Percentiles rank a stretch among this genome's conserved stretches.
These are phyloP conservation scores for Saturnispora halmiae DNA, from an alignment of 805 yeast genomes.

Conservation along the genomic window DNA sequence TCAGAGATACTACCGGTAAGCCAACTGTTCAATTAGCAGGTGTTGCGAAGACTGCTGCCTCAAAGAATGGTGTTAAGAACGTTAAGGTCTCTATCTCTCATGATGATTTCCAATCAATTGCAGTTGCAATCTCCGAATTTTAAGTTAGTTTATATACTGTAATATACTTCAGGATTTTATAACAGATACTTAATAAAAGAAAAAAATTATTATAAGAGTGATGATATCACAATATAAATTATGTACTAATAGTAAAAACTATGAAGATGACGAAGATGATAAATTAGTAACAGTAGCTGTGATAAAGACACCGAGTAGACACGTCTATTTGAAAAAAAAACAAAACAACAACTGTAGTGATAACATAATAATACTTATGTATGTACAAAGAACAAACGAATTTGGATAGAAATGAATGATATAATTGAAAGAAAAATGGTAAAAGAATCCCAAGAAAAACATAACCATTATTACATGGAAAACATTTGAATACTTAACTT, in stretches of 20 bases:
- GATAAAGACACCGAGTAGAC: too few species aligned
- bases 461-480: too few species aligned
- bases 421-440: neutral
- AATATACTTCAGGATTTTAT: neutral
- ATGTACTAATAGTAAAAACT: too few species aligned
- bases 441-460: too few species aligned
- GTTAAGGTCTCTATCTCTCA: conserved; percentile 91
- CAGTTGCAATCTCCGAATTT: conserved; percentile 77
- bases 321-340: too few species aligned
- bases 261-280: too few species aligned
- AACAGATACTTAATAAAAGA: neutral
- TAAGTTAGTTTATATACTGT: conserved; percentile 17
- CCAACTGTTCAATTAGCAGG: conserved; percentile 77
- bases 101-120: conserved; percentile 94
- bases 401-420: too few species aligned
- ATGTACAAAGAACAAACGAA: too few species aligned
- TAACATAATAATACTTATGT: too few species aligned
- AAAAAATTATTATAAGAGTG: neutral
- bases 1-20: conserved; percentile 62
- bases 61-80: conserved; percentile 52
- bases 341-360: too few species aligned
- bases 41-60: conserved; percentile 66
- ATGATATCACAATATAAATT: too few species aligned
- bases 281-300: too few species aligned
- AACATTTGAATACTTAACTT: neutral